Conservation (phyloP, 2,329 filamentous ascomycete genomes). For the Lasiodiplodia citricola region DNA sequence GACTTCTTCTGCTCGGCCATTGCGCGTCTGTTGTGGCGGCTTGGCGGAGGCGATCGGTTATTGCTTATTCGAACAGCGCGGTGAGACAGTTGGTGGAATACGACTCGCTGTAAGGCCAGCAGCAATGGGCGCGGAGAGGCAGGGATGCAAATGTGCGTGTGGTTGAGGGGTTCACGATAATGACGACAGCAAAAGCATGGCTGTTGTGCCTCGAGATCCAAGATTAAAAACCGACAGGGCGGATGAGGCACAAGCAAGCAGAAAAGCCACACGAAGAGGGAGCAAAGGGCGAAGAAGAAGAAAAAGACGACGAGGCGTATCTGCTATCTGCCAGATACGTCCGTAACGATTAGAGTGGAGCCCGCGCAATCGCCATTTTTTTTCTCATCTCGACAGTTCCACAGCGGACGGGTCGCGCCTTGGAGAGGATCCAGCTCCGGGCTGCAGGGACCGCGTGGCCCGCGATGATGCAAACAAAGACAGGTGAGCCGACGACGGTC, state of each 20-base stretch:
- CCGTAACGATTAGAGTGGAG: conserved; percentile 22
- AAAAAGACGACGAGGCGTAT: not conserved
- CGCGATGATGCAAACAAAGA: conserved; percentile 37
- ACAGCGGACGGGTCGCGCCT: conserved; percentile 3
- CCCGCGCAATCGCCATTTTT: not conserved
- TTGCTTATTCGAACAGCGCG: conserved; percentile 11
- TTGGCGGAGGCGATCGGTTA: not conserved
- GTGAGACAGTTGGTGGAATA: not conserved
- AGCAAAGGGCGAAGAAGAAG: not conserved
- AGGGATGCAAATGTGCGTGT: conserved; percentile 5
- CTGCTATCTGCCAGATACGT: conserved; percentile 17
- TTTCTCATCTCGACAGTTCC: conserved; percentile 13
- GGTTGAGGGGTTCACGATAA: conserved; percentile 24
- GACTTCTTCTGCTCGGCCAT: conserved; percentile 14
- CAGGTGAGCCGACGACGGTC: conserved; percentile 32
- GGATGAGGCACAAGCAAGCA: not conserved
- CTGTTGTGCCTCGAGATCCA: not conserved
- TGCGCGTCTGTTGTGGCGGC: conserved; percentile 2
- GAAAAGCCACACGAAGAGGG: not conserved
- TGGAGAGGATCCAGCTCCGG: conserved; percentile 9
- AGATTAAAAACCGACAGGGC: not conserved
- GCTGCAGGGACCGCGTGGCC: conserved; percentile 25
- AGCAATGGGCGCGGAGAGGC: not conserved
- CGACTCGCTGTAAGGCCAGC: not conserved
- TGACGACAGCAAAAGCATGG: conserved; percentile 5